A percentile compares a stretch with the other conserved stretches of the same genome.
These are phyloP conservation scores for Podila horticola DNA, from an alignment of 192 early-diverging fungal genomes.

Conservation along the genomic window DNA sequence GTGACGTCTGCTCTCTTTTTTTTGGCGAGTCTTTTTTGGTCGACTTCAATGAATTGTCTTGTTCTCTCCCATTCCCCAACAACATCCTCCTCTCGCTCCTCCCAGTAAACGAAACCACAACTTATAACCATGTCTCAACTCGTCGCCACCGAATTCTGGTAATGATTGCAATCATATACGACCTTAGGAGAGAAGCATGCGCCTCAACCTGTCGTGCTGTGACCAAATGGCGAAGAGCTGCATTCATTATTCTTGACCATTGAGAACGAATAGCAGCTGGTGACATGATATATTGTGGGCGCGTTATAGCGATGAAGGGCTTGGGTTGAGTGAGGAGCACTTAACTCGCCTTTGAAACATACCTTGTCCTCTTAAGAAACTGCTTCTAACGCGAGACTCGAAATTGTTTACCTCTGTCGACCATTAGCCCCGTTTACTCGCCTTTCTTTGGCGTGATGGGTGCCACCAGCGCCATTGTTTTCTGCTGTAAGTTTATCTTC, in stretches of 20 bases:
- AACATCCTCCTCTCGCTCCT: background rate
- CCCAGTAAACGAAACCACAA: constrained; percentile 1
- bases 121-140: constrained; percentile 18
- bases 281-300: too few relatives aligned
- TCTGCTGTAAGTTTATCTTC: constrained; percentile 75
- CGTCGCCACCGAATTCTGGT: constrained; percentile 47
- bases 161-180: background rate
- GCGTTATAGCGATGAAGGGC: too few relatives aligned
- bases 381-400: background rate
- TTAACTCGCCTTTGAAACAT: too few relatives aligned
- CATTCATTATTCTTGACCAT: too few relatives aligned
- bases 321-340: too few relatives aligned
- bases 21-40: too few relatives aligned
- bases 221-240: background rate
- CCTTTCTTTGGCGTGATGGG: constrained; percentile 97
- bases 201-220: background rate
- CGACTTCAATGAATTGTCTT: too few relatives aligned
- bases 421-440: constrained; percentile 86
- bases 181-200: too few relatives aligned
- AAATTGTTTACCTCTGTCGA: background rate
- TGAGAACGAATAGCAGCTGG: too few relatives aligned
- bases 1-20: too few relatives aligned
- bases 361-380: background rate
- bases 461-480: constrained; percentile 91
- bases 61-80: too few relatives aligned